These are phyloP conservation scores for Daldinia bambusicola DNA, from an alignment of 495 filamentous ascomycete genomes.

Conservation along the genomic window DNA sequence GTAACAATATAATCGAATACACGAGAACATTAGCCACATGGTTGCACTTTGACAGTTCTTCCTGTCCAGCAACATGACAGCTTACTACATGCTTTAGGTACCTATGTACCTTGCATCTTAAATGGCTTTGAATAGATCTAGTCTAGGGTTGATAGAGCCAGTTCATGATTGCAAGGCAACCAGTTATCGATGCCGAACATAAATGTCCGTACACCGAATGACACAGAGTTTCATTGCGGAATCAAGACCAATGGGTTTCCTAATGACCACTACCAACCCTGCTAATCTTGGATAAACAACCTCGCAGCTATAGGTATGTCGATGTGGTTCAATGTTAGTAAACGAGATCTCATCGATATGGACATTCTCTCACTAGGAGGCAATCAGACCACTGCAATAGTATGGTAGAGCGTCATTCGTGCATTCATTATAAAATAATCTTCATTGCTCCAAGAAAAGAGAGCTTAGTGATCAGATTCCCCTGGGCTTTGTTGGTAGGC, in stretches of 20 bases:
- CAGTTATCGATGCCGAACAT: no score
- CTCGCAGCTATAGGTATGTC: no score
- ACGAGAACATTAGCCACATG: not conserved
- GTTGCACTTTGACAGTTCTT: not conserved
- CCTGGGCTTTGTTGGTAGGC: not conserved
- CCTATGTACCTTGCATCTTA: not conserved
- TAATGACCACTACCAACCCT: no score
- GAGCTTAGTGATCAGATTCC: not conserved
- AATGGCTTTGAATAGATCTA: not conserved
- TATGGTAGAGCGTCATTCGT: not conserved
- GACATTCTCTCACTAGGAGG: not conserved
- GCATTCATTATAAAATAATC: not conserved
- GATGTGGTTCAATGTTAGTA: not conserved
- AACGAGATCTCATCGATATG: not conserved
- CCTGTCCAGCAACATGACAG: not conserved
- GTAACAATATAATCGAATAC: no score
- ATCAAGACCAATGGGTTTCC: no score
- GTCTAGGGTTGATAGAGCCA: no score
- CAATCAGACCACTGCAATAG: not conserved
- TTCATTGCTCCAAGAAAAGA: not conserved
- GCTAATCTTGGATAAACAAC: no score
- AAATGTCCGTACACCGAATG: no score
- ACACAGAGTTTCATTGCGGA: no score
- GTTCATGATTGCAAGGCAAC: no score
- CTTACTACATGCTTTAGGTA: not conserved